Evolutionary conservation across 345 rosid species (phyloP), one percentile per base, ranked within the genome.

Genomic region (Rhizophora mangle): DNA sequence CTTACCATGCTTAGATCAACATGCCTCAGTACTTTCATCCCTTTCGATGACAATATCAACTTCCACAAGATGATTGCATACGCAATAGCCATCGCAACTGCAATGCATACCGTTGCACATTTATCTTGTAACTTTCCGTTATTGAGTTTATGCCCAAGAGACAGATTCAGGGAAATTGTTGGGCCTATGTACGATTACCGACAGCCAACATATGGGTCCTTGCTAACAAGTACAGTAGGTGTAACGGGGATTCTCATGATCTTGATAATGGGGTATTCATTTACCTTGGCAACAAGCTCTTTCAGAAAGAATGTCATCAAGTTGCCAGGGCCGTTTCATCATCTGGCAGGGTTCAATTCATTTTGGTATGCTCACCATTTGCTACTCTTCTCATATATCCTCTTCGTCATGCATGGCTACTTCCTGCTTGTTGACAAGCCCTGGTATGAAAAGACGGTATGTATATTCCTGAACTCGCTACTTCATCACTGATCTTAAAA

Each of bases 341-440:
- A 75, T 31, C 72, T 92, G 64, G 96, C 94, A 0, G 98, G 98
- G 29, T 95, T 95, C 77, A 95, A 95, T 83, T 77, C 98, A 68
- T 92, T 95, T 65, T 92, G 99, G 99, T 95, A 90, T 73, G 87
- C 99, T 8, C 98, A 92, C 73, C 99, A 95, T 76, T 80, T 95
- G 89, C 75, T 95, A 32, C 79, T 67, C 22, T 60, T 92, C 67
- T 97, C 85, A 59, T 92, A 95, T 80, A 49, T 85, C 43, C 82
- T 92, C 39, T 71, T 90, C 15, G 61, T 90, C 65, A 19, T 87
- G 72, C 99, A 95, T 70, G 98, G 99, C 60, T 84, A 85, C 82
- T 78, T 77, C 83, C 91, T 95, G 67, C 82, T 95, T 72, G 63
- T 89, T 39, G 69, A 60, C 52, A 85, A 82, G 81, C 86, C 91